Evolutionary conservation across 1,139 yeast species (phyloP).

Genomic region (Protomyces gravidus): DNA sequence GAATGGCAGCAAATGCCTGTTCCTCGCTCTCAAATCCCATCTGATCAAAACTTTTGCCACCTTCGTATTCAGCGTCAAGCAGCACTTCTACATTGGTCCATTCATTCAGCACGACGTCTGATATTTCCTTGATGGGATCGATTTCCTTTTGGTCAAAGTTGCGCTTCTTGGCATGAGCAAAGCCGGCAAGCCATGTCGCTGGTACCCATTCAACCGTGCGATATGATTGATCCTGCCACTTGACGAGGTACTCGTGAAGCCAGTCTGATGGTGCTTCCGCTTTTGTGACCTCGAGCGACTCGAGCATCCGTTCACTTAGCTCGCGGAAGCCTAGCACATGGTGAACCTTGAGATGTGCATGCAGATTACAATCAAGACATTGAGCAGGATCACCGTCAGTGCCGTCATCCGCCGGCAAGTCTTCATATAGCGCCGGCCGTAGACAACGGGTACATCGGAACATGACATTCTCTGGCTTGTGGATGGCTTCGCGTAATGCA

Average conservation of each 20-base stretch:
- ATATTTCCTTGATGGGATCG: constrained; percentile 16
- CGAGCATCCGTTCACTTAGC: constrained; percentile 5
- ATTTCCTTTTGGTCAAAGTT: constrained; percentile 32
- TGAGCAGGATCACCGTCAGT: constrained; percentile 16
- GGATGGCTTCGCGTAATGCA: not conserved
- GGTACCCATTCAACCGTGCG: constrained; percentile 33
- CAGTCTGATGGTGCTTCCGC: constrained; percentile 10
- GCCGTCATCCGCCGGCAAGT: constrained; percentile 15
- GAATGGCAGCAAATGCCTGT: constrained; percentile 31
- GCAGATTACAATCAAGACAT: constrained; percentile 16
- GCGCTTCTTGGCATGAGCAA: constrained; percentile 20
- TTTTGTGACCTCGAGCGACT: constrained; percentile 11
- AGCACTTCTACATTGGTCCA: constrained; percentile 31
- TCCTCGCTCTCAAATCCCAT: constrained; percentile 31
- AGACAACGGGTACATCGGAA: constrained; percentile 20
- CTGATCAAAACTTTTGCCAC: constrained; percentile 14
- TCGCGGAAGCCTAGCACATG: constrained; percentile 20
- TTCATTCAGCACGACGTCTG: constrained; percentile 31
- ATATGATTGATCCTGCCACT: constrained; percentile 33
- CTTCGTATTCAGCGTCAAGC: constrained; percentile 30
- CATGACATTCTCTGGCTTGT: constrained; percentile 12
- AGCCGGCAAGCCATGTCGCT: constrained; percentile 34
- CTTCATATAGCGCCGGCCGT: constrained; percentile 23
- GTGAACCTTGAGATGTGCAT: constrained; percentile 5
- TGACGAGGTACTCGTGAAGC: constrained; percentile 33